Evolutionary conservation across 2,329 filamentous ascomycete species (phyloP), one percentile per base, ranked within the genome.

Genomic region (Pseudogymnoascus sp.): DNA sequence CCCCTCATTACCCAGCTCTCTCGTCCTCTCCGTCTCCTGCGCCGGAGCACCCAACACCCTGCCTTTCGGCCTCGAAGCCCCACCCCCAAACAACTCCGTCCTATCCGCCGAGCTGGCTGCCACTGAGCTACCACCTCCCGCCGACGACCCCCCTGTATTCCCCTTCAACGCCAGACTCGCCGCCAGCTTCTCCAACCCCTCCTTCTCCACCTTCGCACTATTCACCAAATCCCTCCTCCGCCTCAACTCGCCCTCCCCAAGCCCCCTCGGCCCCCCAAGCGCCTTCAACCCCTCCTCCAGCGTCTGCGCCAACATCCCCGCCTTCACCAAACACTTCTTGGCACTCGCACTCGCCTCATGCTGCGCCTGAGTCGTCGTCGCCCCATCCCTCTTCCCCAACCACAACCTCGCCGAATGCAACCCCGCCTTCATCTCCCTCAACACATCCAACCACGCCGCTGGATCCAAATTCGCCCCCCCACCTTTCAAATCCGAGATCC

Each of bases 181-280:
- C 71, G 88, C 84, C 36, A 93, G 79, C 71, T 85, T 86, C 69
- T 95, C 90, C 17, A 95, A 77, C 2, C 87, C 88, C 63, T 93
- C 89, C 64, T 86, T 83, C 74, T 95, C 90, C 69, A 89, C 88
- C 69, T 84, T 80, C 6, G 88, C 88, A 11, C 86, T 82, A 1
- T 83, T 82, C 3, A 95, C 76, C 66, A 93, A 77, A 73, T 95
- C 90, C 64, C 84, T 80, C 60, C 91, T 78, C 6, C 91, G 78
- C 50, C 89, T 79, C 35, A 93, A 76, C 77, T 95, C 90, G 15
- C 90, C 90, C 2, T 90, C 87, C 3, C 89, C 89, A 1, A 93
- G 72, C 66, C 83, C 71, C 4, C 73, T 71, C 66, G 75, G 76
- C 8, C 73, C 72, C 67, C 69, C 69, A 72, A 88, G 81, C 31